phyloP scores from a whole-genome alignment of 345 rosid genomes.

The Aegle marmelos region DNA sequence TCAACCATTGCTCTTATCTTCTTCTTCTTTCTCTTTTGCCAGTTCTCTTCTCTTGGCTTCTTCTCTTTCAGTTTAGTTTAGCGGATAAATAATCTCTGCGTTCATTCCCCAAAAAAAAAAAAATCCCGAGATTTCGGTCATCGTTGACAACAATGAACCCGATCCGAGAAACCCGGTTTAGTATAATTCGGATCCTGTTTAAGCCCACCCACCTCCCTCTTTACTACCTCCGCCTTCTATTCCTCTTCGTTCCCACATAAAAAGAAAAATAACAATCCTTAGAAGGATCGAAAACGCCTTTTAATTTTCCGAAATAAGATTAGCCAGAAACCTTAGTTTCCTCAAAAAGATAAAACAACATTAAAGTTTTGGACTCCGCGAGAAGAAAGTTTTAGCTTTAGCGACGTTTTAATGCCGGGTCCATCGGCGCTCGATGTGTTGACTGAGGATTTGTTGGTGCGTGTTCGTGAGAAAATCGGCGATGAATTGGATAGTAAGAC shows the following conservation, averaged over 20 bases:
- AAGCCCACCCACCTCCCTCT: slow-evolving; percentile 50
- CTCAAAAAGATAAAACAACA: neutral
- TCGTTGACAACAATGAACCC: slow-evolving; percentile 40
- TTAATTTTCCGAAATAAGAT: neutral
- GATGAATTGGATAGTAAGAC: slow-evolving; percentile 50
- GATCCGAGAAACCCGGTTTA: slow-evolving; percentile 23
- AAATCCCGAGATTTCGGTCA: slow-evolving; percentile 15
- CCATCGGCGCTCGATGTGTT: slow-evolving; percentile 38
- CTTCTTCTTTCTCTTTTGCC: neutral
- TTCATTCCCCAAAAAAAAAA: neutral
- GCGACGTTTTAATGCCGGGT: neutral
- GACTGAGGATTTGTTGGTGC: slow-evolving; percentile 75
- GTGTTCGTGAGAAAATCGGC: slow-evolving; percentile 42
- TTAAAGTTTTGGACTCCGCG: neutral
- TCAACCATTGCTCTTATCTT: neutral
- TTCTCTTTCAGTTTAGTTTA: neutral
- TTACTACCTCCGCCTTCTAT: slow-evolving; percentile 72
- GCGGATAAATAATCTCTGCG: neutral
- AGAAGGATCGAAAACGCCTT: neutral
- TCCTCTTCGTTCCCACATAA: slow-evolving; percentile 81
- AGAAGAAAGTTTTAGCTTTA: neutral
- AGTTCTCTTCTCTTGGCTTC: neutral
- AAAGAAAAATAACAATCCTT: neutral
- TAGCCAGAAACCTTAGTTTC: neutral
- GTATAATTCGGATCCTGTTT: slow-evolving; percentile 31